Evolutionary conservation across 805 yeast species (phyloP), one percentile per base, ranked within the genome.

Genomic region (Wickerhamomyces hampshirensis): DNA sequence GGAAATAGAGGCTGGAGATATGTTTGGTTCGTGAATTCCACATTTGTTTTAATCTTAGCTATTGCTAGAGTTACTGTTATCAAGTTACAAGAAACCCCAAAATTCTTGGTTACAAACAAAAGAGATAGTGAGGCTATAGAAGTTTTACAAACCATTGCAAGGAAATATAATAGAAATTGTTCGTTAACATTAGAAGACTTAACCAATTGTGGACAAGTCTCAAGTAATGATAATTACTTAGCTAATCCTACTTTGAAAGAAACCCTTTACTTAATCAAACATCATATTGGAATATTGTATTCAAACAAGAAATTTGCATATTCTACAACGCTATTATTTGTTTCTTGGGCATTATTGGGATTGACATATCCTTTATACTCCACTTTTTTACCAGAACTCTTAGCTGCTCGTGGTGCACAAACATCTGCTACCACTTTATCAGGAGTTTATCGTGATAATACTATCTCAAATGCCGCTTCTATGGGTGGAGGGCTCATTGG

Each of bases 1-100:
- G 51, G 56, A 18, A 75, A 74, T 51, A 64, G 68, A 53, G 80
- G 81, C 29, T 75, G 80, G 80, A 62, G 80, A 49, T 75, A 75
- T 48, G 59, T 65, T 35, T 70, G 73, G 67, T 73, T 63, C 49
- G 65, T 67, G 14, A 68, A 73, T 49, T 71, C 76, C 17, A 77
- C 68, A 4, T 54, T 75, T 35, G 74, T 75, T 7, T 34, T 66
- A 27, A 56, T 63, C 42, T 61, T 66, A 43, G 71, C 71, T n/a
- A 52, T 73, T 37, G 55, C 71, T 12, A 69, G 76, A 27, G 43
- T 75, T 31, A 63, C 72, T 23, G 50, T 63, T 13, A 43, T 66
- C 31, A 56, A 51, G 31, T 62, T 74, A 13, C 63, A 64, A 35
- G 80, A 75, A 51, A 70, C 78, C 18, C 80, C 81, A 19, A 67